These are phyloP conservation scores for Neocucurbitaria cava DNA, from an alignment of 2,329 filamentous ascomycete genomes.

Conservation along the genomic window DNA sequence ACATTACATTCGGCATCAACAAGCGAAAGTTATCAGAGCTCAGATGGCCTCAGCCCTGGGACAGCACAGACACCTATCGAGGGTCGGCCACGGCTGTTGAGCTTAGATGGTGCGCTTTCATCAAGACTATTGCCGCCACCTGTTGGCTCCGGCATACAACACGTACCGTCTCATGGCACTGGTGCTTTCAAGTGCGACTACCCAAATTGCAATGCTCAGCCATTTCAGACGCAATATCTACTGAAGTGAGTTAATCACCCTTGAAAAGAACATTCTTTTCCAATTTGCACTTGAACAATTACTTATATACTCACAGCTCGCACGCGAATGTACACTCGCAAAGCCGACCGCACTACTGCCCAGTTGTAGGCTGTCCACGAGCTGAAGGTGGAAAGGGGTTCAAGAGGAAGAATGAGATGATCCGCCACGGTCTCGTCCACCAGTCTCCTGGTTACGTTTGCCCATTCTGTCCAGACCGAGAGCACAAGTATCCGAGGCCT, in stretches of 20 bases:
- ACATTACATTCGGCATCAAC: slow-evolving; percentile 40
- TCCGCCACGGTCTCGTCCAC: slow-evolving; percentile 84
- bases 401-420: slow-evolving; percentile 75
- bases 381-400: slow-evolving; percentile 70
- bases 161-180: slow-evolving; percentile 35
- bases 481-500: slow-evolving; percentile 92
- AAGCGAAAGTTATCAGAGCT: slow-evolving; percentile 44
- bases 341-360: slow-evolving; percentile 69
- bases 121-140: slow-evolving; percentile 43
- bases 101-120: slow-evolving; percentile 38
- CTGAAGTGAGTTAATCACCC: slow-evolving; percentile 64
- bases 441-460: slow-evolving; percentile 94
- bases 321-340: slow-evolving; percentile 74
- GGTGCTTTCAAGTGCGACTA: slow-evolving; percentile 61
- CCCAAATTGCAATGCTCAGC: slow-evolving; percentile 71
- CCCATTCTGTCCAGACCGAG: slow-evolving; percentile 91
- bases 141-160: slow-evolving; percentile 36
- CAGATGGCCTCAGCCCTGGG: slow-evolving; percentile 45
- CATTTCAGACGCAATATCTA: slow-evolving; percentile 80
- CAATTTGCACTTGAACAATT: too few species aligned
- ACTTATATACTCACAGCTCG: slow-evolving; percentile 55
- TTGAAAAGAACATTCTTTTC: neutral
- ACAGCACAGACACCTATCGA: slow-evolving; percentile 40
- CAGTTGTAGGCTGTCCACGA: slow-evolving; percentile 63
- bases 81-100: slow-evolving; percentile 33